phyloP scores from a whole-genome alignment of 2,329 filamentous ascomycete species.

The Colletotrichum spaethianum region DNA sequence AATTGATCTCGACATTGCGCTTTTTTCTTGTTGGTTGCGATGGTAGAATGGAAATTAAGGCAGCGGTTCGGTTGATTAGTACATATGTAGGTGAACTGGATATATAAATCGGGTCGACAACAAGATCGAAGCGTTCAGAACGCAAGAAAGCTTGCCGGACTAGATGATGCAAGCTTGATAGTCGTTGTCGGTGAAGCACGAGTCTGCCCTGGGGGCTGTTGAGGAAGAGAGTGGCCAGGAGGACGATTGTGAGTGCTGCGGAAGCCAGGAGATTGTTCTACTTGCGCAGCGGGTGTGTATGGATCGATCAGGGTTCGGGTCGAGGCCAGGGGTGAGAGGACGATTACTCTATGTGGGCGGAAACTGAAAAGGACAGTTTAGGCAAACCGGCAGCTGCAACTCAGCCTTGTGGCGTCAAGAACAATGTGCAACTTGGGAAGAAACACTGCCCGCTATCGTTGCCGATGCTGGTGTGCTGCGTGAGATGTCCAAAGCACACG shows the following conservation, averaged over 20 bases:
- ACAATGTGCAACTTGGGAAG: background rate
- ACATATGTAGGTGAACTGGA: background rate
- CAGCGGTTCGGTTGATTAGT: background rate
- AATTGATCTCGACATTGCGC: constrained; percentile 49
- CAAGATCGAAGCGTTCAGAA: background rate
- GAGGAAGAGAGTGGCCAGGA: background rate
- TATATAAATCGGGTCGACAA: background rate
- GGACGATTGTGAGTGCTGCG: background rate
- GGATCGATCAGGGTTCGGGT: background rate
- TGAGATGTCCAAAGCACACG: constrained; percentile 7
- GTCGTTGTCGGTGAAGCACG: background rate
- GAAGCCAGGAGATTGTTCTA: background rate
- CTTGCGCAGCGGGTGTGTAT: background rate
- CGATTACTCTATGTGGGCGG: background rate
- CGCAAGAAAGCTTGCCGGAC: background rate
- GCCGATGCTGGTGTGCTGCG: constrained; percentile 7
- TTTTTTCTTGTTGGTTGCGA: background rate
- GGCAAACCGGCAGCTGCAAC: constrained; percentile 19
- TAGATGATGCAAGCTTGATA: background rate
- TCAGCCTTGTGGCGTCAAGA: constrained; percentile 14
- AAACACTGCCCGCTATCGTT: constrained; percentile 1
- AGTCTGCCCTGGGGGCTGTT: background rate
- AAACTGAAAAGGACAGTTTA: background rate
- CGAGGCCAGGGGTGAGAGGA: background rate
- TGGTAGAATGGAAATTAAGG: background rate